Evolutionary conservation across 2,329 filamentous ascomycete genomes (phyloP).

Genomic region (Cadophora malorum): DNA sequence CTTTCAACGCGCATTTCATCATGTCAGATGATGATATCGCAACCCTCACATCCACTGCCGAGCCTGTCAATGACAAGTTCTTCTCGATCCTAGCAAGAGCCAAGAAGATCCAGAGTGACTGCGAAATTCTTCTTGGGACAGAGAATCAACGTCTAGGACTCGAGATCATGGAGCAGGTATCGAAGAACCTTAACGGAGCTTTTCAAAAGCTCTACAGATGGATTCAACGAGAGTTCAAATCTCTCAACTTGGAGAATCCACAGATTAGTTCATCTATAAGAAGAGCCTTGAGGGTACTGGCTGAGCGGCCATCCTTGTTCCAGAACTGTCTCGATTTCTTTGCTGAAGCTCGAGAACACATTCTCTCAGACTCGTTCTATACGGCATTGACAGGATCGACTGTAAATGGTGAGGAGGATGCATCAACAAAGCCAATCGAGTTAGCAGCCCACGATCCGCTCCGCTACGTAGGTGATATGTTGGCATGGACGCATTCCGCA

Average conservation of each 20-base stretch:
- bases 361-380: conserved; percentile 88
- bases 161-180: conserved; percentile 90
- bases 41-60: conserved; percentile 76
- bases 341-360: conserved; percentile 85
- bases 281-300: conserved; percentile 82
- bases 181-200: conserved; percentile 82
- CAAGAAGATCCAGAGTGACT: conserved; percentile 88
- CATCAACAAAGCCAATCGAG: conserved; percentile 85
- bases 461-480: conserved; percentile 94
- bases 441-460: conserved; percentile 90
- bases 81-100: conserved; percentile 79
- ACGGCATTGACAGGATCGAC: conserved; percentile 79
- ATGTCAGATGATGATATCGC: conserved; percentile 81
- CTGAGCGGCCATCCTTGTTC: conserved; percentile 88
- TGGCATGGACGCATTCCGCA: conserved; percentile 95
- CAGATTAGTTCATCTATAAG: conserved; percentile 88
- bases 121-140: conserved; percentile 85
- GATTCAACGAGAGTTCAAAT: conserved; percentile 93
- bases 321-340: conserved; percentile 94
- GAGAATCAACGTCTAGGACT: conserved; percentile 88
- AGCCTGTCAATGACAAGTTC: conserved; percentile 85
- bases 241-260: conserved; percentile 89
- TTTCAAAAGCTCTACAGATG: conserved; percentile 97
- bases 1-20: conserved; percentile 83
- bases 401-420: conserved; percentile 62